phyloP scores from a whole-genome alignment of 2,329 filamentous ascomycete genomes.

The Claviceps maximensis region DNA sequence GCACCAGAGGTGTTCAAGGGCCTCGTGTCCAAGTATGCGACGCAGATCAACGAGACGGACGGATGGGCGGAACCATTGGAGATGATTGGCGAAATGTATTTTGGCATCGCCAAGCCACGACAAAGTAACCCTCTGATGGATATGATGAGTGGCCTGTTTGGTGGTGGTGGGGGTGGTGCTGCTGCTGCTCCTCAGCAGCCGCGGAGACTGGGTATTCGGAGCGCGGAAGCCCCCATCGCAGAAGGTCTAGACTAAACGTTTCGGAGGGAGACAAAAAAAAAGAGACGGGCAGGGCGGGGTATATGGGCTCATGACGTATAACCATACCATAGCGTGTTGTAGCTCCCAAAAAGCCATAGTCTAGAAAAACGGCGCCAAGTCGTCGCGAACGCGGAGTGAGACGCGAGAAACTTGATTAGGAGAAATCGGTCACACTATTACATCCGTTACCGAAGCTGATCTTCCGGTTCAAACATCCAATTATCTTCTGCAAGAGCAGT shows the following conservation, averaged over 20 bases:
- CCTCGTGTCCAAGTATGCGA: slow-evolving; percentile 67
- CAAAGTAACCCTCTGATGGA: slow-evolving; percentile 90
- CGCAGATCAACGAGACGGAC: slow-evolving; percentile 62
- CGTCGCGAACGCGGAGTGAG: slow-evolving; percentile 10
- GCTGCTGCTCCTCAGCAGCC: slow-evolving; percentile 29
- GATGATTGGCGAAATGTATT: slow-evolving; percentile 92
- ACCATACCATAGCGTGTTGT: neutral
- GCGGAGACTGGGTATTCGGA: slow-evolving; percentile 29
- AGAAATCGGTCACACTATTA: slow-evolving; percentile 1
- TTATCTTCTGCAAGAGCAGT: slow-evolving; percentile 65
- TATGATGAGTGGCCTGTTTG: slow-evolving; percentile 95
- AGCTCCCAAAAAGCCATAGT: neutral
- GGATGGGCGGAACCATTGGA: slow-evolving; percentile 74
- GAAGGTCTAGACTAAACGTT: slow-evolving; percentile 43
- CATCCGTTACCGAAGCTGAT: slow-evolving; percentile 27
- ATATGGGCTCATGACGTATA: slow-evolving; percentile 2
- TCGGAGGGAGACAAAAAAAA: neutral
- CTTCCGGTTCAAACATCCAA: slow-evolving; percentile 79
- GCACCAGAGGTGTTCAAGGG: slow-evolving; percentile 67
- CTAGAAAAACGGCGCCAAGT: neutral
- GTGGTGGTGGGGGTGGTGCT: slow-evolving; percentile 48
- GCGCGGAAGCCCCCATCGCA: slow-evolving; percentile 36
- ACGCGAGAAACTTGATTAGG: neutral
- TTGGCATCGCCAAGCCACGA: slow-evolving; percentile 74
- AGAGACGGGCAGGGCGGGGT: neutral